phyloP scores from a whole-genome alignment of 768 basidiomycete genomes.

The Lentinula guzmanii region DNA sequence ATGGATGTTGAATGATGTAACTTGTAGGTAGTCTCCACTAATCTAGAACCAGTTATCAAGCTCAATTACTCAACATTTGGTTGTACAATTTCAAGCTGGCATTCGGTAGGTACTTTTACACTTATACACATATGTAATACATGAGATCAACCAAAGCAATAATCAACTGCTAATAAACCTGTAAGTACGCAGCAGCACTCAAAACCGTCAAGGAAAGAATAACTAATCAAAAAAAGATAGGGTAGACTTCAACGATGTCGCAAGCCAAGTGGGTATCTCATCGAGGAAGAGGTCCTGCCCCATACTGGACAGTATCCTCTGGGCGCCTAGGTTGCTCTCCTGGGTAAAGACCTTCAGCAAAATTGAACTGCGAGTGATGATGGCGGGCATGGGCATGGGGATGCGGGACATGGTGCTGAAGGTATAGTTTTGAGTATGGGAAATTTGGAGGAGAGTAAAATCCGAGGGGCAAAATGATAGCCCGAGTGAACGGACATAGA shows the following conservation, averaged over 20 bases:
- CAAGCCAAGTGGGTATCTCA: background rate
- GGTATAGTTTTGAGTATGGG: background rate
- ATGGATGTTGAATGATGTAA: slow-evolving; percentile 1
- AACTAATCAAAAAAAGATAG: background rate
- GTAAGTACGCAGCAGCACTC: background rate
- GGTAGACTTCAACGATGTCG: background rate
- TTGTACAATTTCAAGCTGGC: background rate
- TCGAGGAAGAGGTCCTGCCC: background rate
- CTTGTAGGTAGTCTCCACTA: background rate
- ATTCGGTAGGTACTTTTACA: background rate
- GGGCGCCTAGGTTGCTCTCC: slow-evolving; percentile 18
- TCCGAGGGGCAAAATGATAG: too few species aligned
- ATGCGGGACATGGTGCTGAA: slow-evolving; percentile 68
- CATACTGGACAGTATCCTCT: background rate
- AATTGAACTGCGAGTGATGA: slow-evolving; percentile 50
- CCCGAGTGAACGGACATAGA: too few species aligned
- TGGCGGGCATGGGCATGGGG: slow-evolving; percentile 75
- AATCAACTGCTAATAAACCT: background rate
- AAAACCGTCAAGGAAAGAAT: background rate
- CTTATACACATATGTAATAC: background rate
- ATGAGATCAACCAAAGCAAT: background rate
- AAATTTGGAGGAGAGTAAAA: background rate
- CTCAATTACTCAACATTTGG: too few species aligned
- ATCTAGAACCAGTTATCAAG: too few species aligned
- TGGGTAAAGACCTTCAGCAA: slow-evolving; percentile 31